phyloP scores from a whole-genome alignment of 2,329 filamentous ascomycete species.

The Penicillium sp. region DNA sequence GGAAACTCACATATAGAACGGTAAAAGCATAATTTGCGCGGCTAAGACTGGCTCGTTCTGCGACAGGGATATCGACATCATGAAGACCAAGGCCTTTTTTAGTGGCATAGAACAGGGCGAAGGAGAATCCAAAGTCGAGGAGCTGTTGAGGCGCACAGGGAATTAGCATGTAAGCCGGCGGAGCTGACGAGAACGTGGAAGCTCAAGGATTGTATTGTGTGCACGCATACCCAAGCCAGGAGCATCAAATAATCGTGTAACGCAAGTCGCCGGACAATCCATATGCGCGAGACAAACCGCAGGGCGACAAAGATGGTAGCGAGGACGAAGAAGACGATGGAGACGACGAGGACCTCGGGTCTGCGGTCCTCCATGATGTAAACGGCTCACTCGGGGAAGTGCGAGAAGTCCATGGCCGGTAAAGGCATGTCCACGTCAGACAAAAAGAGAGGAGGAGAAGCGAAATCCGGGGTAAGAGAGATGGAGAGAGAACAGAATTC shows the following conservation, averaged over 20 bases:
- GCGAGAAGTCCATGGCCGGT: constrained; percentile 17
- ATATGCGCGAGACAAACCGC: constrained; percentile 73
- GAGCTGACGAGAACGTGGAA: neutral
- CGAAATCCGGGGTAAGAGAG: constrained; percentile 5
- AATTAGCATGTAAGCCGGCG: neutral
- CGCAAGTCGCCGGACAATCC: constrained; percentile 72
- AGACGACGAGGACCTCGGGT: constrained; percentile 48
- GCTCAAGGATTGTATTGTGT: neutral
- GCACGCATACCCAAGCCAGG: constrained; percentile 68
- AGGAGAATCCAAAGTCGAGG: constrained; percentile 52
- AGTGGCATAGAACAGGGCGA: constrained; percentile 52
- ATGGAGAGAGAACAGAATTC: constrained; percentile 7
- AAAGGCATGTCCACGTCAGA: neutral
- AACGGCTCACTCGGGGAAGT: constrained; percentile 17
- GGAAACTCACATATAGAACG: constrained; percentile 60
- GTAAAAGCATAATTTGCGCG: constrained; percentile 64
- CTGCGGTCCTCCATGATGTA: constrained; percentile 41
- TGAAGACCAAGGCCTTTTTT: constrained; percentile 51
- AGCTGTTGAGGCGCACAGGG: constrained; percentile 31
- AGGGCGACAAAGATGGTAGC: constrained; percentile 76
- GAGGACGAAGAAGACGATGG: constrained; percentile 60
- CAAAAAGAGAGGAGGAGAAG: neutral
- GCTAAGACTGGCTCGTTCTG: constrained; percentile 40
- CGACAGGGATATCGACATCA: constrained; percentile 40
- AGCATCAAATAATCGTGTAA: constrained; percentile 84